Evolutionary conservation across 495 filamentous ascomycete species (phyloP), one percentile per base, ranked within the genome.

Genomic region (Tuber microsphaerosporum): DNA sequence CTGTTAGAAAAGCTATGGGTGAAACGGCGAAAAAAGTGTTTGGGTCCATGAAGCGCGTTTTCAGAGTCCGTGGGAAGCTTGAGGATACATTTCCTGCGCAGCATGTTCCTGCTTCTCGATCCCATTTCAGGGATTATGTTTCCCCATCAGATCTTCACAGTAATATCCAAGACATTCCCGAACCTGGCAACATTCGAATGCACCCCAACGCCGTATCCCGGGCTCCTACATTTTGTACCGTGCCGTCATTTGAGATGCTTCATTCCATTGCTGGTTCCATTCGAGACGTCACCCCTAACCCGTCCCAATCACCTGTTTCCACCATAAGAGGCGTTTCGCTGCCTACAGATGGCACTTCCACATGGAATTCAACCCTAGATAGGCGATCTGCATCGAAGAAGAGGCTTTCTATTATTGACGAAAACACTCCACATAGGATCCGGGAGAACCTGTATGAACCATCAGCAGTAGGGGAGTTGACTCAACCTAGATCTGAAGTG

Each of bases 21-120:
- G 75, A 80, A 68, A 82, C 79, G 71, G 81, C 81, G 37, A 79
- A 77, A 31, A 82, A 82, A 61, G 75, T 82, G 45, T 82, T 82
- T 76, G 77, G 80, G 6, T 82, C 81, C 19, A 76, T 82, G 74
- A 81, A 73, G 31, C 79, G 73, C 16, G 77, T 78, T 14, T 79
- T 82, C 10, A 80, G 81, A 37, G 81, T 70, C 42, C 77, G 75
- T n/a, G 77, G 75, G 20, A 79, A 79, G 72, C 71, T 75, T 34
- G 77, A 79, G 26, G 73, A 76, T 26, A 51, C 77, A n/a, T 79
- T 82, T 70, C 81, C 81, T 7, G 77, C 82, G 42, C 81, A 82
- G 73, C 81, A 82, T 73, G 75, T 82, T 34, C 76, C 77, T 26
- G 76, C 77, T 26, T 82, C 72, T 8, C 69, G 81, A 70, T 46